A percentile compares a stretch with the other conserved stretches of the same genome.
These are phyloP conservation scores for Nakazawaea ishiwadae DNA, from an alignment of 805 yeast species.

Conservation along the genomic window DNA sequence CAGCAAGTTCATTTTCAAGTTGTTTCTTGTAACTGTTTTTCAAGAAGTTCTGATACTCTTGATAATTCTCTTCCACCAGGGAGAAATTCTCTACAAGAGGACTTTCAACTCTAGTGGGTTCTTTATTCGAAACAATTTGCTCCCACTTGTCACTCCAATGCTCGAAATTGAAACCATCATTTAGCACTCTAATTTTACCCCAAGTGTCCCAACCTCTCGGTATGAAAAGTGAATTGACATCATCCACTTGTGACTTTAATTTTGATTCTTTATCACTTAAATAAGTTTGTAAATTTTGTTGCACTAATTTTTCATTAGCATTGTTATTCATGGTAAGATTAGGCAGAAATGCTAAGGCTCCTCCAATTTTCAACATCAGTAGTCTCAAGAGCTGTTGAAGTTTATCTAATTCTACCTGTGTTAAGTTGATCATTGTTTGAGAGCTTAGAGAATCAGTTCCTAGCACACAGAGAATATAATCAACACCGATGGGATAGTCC, in stretches of 20 bases:
- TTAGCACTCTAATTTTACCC: conserved; percentile 39
- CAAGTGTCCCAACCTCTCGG: conserved; percentile 50
- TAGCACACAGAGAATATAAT: not conserved
- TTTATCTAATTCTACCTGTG: conserved; percentile 9
- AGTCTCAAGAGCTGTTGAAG: conserved; percentile 8
- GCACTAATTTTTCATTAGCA: not conserved
- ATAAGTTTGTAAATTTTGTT: not conserved
- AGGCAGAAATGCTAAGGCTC: conserved; percentile 1
- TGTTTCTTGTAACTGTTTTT: conserved; percentile 6
- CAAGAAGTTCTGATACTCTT: conserved; percentile 14
- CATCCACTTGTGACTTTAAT: conserved; percentile 12
- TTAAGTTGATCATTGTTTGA: not conserved
- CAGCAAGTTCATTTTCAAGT: conserved; percentile 12
- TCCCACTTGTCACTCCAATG: conserved; percentile 24
- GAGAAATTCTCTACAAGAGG: too few species aligned
- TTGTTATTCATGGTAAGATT: not conserved
- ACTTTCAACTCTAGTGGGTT: conserved; percentile 1
- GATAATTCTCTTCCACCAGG: conserved; percentile 9
- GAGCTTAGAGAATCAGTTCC: conserved; percentile 6
- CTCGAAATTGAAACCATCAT: conserved; percentile 28
- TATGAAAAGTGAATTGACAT: conserved; percentile 23
- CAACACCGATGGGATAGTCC: conserved; percentile 6
- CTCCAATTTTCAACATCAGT: conserved; percentile 8
- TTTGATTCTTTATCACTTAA: not conserved
- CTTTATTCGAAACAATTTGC: conserved; percentile 12